Conservation (phyloP, 805 yeast genomes). For the Kurtzmaniella fragi region DNA sequence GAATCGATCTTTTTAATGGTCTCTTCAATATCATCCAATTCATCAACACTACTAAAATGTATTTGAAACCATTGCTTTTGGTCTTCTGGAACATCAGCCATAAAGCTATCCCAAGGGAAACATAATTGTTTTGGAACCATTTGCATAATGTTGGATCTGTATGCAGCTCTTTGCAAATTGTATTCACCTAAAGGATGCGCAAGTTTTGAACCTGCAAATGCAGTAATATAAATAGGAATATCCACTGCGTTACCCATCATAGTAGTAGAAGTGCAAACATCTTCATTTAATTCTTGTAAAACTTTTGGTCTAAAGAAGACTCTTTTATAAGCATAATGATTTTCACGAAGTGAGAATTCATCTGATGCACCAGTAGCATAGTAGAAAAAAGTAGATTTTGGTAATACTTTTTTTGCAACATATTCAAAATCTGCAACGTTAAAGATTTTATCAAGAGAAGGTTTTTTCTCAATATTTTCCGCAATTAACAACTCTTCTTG, state of each 20-base stretch:
- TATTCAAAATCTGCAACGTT: slow-evolving; percentile 37
- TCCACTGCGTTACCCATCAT: slow-evolving; percentile 29
- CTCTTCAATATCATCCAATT: slow-evolving; percentile 32
- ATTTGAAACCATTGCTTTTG: slow-evolving; percentile 45
- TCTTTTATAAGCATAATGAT: slow-evolving; percentile 36
- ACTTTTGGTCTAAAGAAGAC: slow-evolving; percentile 45
- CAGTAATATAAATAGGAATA: slow-evolving; percentile 46
- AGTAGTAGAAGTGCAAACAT: slow-evolving; percentile 21
- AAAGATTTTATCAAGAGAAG: slow-evolving; percentile 26
- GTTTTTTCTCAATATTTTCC: no score
- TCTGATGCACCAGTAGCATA: slow-evolving; percentile 48
- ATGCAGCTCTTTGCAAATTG: slow-evolving; percentile 37
- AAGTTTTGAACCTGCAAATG: slow-evolving; percentile 41
- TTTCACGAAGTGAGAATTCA: slow-evolving; percentile 40
- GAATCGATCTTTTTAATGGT: slow-evolving; percentile 16
- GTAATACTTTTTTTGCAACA: slow-evolving; percentile 28
- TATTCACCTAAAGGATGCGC: slow-evolving; percentile 43
- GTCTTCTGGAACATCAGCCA: slow-evolving; percentile 22
- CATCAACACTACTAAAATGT: no score
- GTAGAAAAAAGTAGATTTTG: slow-evolving; percentile 36
- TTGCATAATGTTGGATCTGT: slow-evolving; percentile 36
- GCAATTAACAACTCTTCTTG: neutral
- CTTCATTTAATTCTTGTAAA: slow-evolving; percentile 25
- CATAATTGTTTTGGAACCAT: slow-evolving; percentile 44
- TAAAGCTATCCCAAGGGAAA: slow-evolving; percentile 37